Evolutionary conservation across 495 filamentous ascomycete species (phyloP).

Genomic region (Aspergillus egyptiacus): DNA sequence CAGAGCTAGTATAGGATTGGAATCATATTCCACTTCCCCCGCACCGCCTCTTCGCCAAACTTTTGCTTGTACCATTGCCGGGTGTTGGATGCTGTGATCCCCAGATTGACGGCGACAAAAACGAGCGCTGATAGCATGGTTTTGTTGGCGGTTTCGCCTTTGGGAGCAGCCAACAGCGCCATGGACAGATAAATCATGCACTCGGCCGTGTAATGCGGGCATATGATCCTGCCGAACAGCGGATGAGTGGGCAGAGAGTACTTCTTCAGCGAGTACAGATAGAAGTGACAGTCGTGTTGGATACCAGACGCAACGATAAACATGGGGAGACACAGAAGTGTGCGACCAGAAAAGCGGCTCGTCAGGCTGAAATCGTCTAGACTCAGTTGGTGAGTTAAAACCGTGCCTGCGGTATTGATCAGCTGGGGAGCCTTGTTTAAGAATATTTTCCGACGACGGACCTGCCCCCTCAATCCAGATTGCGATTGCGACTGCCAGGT

Average conservation of each 20-base stretch:
- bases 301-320: conserved; percentile 71
- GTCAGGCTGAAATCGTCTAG: conserved; percentile 31
- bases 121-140: conserved; percentile 61
- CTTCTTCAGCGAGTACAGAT: conserved; percentile 74
- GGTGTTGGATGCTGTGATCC: conserved; percentile 70
- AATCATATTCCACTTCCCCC: conserved; percentile 73
- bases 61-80: conserved; percentile 73
- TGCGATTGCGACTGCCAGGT: conserved; percentile 61
- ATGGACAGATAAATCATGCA: conserved; percentile 78
- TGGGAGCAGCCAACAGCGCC: conserved; percentile 65
- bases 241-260: conserved; percentile 75
- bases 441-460: conserved; percentile 25
- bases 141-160: conserved; percentile 56
- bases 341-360: conserved; percentile 50
- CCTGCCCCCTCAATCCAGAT: conserved; percentile 84
- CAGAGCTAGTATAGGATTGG: conserved; percentile 63
- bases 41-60: conserved; percentile 66
- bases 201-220: conserved; percentile 90
- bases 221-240: conserved; percentile 63
- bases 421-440: neutral
- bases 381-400: conserved; percentile 26
- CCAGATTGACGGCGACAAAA: conserved; percentile 78
- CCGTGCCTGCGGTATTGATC: conserved; percentile 22
- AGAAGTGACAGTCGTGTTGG: conserved; percentile 75
- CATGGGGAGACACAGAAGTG: conserved; percentile 52